phyloP scores from a whole-genome alignment of 495 filamentous ascomycete species.

The Hyaloscypha bicolor region DNA sequence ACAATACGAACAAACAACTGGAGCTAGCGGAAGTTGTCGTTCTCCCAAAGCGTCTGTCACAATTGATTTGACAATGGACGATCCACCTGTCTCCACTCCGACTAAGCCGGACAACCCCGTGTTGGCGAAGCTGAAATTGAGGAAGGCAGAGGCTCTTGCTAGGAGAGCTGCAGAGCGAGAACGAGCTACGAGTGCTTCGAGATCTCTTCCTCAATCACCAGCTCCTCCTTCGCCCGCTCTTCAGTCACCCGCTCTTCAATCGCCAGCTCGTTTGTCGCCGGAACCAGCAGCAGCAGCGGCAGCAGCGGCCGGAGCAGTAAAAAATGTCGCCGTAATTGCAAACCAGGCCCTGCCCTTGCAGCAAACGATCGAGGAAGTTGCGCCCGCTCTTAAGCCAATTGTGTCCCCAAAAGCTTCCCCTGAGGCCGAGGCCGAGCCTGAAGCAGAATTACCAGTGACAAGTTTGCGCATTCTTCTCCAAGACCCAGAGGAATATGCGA shows the following conservation, averaged over 20 bases:
- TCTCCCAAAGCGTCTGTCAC: too few species aligned
- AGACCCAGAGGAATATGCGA: slow-evolving; percentile 16
- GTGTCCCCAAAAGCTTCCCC: background rate
- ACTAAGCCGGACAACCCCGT: background rate
- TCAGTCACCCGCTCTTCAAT: background rate
- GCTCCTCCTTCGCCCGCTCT: background rate
- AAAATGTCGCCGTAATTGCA: background rate
- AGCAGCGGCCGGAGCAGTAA: background rate
- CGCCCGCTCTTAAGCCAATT: background rate
- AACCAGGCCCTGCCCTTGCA: background rate
- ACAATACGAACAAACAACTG: too few species aligned
- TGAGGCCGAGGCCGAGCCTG: background rate
- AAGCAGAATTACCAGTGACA: background rate
- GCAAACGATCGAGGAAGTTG: background rate
- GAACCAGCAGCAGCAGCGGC: background rate
- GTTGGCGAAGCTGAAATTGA: background rate
- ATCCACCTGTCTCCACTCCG: background rate
- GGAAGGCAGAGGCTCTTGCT: background rate
- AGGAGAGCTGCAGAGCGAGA: background rate
- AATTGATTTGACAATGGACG: background rate
- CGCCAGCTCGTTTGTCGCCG: background rate
- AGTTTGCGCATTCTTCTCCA: slow-evolving; percentile 4
- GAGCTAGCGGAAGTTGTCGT: too few species aligned
- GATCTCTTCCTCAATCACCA: background rate
- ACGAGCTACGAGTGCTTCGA: slow-evolving; percentile 2